Evolutionary conservation across 371 early-diverging fungal species (phyloP).

Genomic region (Rhizopus delemar): DNA sequence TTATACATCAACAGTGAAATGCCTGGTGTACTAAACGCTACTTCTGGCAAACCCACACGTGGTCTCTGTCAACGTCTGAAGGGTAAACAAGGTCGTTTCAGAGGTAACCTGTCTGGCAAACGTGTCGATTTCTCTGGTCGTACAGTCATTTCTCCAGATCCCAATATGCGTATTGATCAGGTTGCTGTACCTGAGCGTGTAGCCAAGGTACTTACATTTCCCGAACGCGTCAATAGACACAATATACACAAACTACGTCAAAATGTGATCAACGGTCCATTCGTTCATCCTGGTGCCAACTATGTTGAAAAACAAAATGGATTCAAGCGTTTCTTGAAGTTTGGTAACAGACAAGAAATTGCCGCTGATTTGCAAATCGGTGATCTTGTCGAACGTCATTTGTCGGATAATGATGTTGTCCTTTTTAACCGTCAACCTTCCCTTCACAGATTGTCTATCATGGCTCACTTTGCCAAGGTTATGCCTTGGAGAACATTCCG

Average conservation of each 20-base stretch:
- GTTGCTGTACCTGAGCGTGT: slow-evolving; percentile 96
- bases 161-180: slow-evolving; percentile 98
- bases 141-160: slow-evolving; percentile 99
- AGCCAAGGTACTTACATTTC: slow-evolving; percentile 96
- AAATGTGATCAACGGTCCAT: slow-evolving; percentile 89
- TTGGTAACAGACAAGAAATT: slow-evolving; percentile 68
- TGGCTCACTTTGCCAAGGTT: slow-evolving; percentile 97
- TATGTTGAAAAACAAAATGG: slow-evolving; percentile 66
- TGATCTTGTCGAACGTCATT: slow-evolving; percentile 97
- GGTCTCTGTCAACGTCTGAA: slow-evolving; percentile 98
- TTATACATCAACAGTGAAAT: slow-evolving; percentile 98
- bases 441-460: slow-evolving; percentile 97
- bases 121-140: slow-evolving; percentile 99
- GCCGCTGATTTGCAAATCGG: slow-evolving; percentile 84
- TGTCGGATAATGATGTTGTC: slow-evolving; percentile 97
- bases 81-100: slow-evolving; percentile 99
- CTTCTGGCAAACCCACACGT: slow-evolving; percentile 74
- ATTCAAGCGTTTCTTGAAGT: slow-evolving; percentile 72
- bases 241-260: slow-evolving; percentile 85
- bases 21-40: slow-evolving; percentile 75
- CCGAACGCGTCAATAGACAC: slow-evolving; percentile 90
- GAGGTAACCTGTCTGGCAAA: slow-evolving; percentile 99
- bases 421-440: slow-evolving; percentile 99
- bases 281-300: slow-evolving; percentile 95
- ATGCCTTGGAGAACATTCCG: slow-evolving; percentile 98